A percentile compares a stretch with the other conserved stretches of the same genome.
These are phyloP conservation scores for Neofusicoccum sp. DNA, from an alignment of 2,329 filamentous ascomycete genomes.

Conservation along the genomic window DNA sequence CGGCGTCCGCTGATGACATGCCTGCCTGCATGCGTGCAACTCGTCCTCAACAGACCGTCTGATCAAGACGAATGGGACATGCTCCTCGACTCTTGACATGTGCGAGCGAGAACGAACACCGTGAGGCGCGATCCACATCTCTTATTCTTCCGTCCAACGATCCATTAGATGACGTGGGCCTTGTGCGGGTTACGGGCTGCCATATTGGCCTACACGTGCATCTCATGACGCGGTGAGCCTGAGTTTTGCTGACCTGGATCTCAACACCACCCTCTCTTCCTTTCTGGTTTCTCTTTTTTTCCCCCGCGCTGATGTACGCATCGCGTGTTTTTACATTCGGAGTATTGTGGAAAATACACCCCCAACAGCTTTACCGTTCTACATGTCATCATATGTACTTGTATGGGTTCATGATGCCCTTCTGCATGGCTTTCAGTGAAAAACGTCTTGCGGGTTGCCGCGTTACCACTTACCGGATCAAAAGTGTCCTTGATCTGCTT, in stretches of 20 bases:
- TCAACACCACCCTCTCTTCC: neutral
- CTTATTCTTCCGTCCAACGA: slow-evolving; percentile 7
- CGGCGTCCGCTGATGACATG: neutral
- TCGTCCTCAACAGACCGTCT: neutral
- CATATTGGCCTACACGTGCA: neutral
- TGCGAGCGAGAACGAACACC: neutral
- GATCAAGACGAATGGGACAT: neutral
- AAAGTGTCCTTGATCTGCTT: slow-evolving; percentile 91
- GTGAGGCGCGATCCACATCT: neutral
- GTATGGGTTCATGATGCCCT: slow-evolving; percentile 98
- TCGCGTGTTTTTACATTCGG: neutral
- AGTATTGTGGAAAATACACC: neutral
- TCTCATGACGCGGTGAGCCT: neutral
- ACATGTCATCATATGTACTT: slow-evolving; percentile 75
- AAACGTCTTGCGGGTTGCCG: neutral
- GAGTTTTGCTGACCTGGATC: neutral
- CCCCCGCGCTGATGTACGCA: no score
- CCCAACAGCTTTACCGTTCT: no score
- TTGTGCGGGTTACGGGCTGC: neutral
- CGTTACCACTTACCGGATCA: slow-evolving; percentile 70
- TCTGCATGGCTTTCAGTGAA: slow-evolving; percentile 53
- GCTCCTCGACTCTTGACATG: neutral
- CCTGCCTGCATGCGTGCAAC: neutral
- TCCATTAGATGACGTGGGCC: neutral
- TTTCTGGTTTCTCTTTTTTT: no score